A percentile compares a stretch with the other conserved stretches of the same genome.
Conservation (phyloP, 768 basidiomycete species). For the Pleurotus giganteus region DNA sequence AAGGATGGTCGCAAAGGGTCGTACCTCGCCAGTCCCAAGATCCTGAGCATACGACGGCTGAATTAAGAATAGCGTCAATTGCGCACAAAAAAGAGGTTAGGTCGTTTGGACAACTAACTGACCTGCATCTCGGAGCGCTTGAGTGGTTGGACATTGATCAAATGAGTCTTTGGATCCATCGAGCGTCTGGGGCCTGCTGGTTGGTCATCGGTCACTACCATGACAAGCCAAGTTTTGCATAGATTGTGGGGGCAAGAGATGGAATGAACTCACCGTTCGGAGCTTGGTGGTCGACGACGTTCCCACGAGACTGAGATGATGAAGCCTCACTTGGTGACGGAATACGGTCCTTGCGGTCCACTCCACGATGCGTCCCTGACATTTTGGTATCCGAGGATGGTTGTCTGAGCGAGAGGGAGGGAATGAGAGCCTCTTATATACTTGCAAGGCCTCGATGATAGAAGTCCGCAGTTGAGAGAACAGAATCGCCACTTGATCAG, state of each 20-base stretch:
- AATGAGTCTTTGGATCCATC: slow-evolving; percentile 28
- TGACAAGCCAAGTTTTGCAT: slow-evolving; percentile 14
- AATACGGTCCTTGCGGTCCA: slow-evolving; percentile 55
- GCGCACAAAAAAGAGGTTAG: background rate
- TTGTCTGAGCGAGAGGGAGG: background rate
- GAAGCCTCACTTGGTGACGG: slow-evolving; percentile 36
- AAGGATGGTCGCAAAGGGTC: slow-evolving; percentile 3
- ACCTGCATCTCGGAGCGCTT: slow-evolving; percentile 89
- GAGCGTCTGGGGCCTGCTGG: slow-evolving; percentile 32
- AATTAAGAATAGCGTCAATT: slow-evolving; percentile 1
- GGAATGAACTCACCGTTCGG: slow-evolving; percentile 49
- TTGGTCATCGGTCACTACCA: slow-evolving; percentile 63
- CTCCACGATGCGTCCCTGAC: slow-evolving; percentile 19
- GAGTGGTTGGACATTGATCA: slow-evolving; percentile 84
- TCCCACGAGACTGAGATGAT: slow-evolving; percentile 37
- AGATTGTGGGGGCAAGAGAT: slow-evolving; percentile 3
- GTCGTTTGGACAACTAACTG: slow-evolving; percentile 12
- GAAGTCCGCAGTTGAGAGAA: slow-evolving; percentile 9
- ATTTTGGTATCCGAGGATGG: background rate
- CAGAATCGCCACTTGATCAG: background rate
- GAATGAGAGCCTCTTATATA: background rate
- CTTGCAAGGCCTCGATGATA: background rate
- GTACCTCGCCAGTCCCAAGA: slow-evolving; percentile 62
- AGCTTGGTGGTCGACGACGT: slow-evolving; percentile 74
- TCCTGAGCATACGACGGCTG: slow-evolving; percentile 94